A percentile compares a stretch with the other conserved stretches of the same genome.
Evolutionary conservation across 345 rosid genomes (phyloP).

Genomic region (Citrus sp.): DNA sequence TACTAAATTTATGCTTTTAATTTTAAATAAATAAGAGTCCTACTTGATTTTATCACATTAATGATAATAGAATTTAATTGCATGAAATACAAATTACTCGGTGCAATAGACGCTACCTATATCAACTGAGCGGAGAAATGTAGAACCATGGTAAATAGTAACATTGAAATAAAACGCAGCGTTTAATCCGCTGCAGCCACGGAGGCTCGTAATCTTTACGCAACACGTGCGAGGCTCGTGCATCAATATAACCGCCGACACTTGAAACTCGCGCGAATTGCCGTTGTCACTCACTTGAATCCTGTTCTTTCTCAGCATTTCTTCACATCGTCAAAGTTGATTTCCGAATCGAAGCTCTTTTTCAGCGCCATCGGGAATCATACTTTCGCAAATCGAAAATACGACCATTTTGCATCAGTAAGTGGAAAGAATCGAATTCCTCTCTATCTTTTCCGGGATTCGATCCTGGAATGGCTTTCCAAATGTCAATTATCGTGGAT

Average conservation of each 20-base stretch:
- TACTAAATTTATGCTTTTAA: too few species aligned
- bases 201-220: too few species aligned
- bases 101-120: too few species aligned
- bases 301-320: not conserved
- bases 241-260: not conserved
- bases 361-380: constrained; percentile 8
- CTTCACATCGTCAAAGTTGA: constrained; percentile 4
- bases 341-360: constrained; percentile 11
- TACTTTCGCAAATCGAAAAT: not conserved
- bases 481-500: not conserved
- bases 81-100: too few species aligned
- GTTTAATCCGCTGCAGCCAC: too few species aligned
- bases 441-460: not conserved
- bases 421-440: constrained; percentile 10
- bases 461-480: not conserved
- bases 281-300: not conserved
- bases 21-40: too few species aligned
- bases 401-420: not conserved
- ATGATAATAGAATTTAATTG: too few species aligned
- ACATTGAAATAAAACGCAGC: too few species aligned
- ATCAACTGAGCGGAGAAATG: too few species aligned
- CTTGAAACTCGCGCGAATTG: not conserved
- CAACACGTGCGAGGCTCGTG: not conserved
- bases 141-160: too few species aligned
- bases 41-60: too few species aligned